phyloP scores from a whole-genome alignment of 257 asterid genomes.

The Solanum neorickii region DNA sequence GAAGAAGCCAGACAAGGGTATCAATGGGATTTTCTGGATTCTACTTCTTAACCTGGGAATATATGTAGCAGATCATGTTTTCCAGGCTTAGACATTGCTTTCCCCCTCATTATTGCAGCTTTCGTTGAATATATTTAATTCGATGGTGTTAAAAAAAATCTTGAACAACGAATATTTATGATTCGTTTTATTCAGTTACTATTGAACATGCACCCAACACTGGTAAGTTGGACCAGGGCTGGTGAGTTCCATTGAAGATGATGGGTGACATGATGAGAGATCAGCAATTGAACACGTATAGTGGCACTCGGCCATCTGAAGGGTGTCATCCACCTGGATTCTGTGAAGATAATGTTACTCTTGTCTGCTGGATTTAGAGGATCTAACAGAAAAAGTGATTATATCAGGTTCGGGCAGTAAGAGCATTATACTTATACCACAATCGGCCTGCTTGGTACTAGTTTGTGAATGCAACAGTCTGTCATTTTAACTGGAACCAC shows the following conservation, averaged over 20 bases:
- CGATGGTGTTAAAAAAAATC: not conserved
- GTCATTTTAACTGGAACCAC: constrained; percentile 86
- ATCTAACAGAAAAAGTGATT: not conserved
- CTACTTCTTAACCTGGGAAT: constrained; percentile 71
- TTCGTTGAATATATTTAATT: not conserved
- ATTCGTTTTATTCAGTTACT: not conserved
- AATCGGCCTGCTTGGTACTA: constrained; percentile 84
- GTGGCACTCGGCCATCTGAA: not conserved
- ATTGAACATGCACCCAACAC: not conserved
- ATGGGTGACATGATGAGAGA: not conserved
- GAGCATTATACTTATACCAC: constrained; percentile 75
- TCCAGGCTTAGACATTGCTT: constrained; percentile 43
- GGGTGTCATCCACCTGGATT: not conserved
- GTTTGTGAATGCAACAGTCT: constrained; percentile 84
- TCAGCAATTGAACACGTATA: not conserved
- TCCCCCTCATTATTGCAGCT: not conserved
- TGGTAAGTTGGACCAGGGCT: not conserved
- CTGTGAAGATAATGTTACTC: not conserved
- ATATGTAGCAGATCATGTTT: constrained; percentile 70
- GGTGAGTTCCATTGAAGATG: not conserved
- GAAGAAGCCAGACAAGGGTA: constrained; percentile 62
- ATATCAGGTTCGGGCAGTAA: constrained; percentile 60
- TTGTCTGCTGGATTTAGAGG: not conserved
- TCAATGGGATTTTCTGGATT: constrained; percentile 86
- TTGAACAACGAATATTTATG: not conserved